Evolutionary conservation across 2,329 filamentous ascomycete genomes (phyloP).

Genomic region (Nigrograna mackinnonii): DNA sequence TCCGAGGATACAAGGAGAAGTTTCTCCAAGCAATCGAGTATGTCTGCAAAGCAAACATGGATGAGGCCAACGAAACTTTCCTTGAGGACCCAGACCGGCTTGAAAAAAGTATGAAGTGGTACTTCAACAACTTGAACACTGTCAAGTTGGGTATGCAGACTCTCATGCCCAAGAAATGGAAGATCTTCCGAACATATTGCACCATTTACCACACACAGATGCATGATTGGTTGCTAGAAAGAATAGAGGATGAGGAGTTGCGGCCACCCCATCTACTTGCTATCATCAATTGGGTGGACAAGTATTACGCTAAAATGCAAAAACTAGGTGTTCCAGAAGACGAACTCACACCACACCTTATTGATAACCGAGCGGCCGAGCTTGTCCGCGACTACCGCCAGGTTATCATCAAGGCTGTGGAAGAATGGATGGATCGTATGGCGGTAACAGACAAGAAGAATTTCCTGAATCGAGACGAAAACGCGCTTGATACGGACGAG

Average conservation of each 20-base stretch:
- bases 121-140: conserved; percentile 94
- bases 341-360: conserved; percentile 80
- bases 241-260: conserved; percentile 83
- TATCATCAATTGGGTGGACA: conserved; percentile 93
- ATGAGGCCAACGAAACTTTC: conserved; percentile 72
- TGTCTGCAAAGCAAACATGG: conserved; percentile 75
- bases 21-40: conserved; percentile 80
- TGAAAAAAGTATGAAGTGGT: conserved; percentile 92
- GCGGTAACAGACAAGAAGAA: conserved; percentile 79
- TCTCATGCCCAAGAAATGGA: conserved; percentile 96
- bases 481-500: conserved; percentile 83
- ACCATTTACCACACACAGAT: conserved; percentile 91
- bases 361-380: conserved; percentile 88
- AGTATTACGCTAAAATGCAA: conserved; percentile 94
- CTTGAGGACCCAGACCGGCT: conserved; percentile 79
- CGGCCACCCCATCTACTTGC: conserved; percentile 85
- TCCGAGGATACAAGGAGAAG: conserved; percentile 95
- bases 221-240: conserved; percentile 86
- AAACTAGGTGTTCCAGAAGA: conserved; percentile 80
- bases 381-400: conserved; percentile 91
- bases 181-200: conserved; percentile 86
- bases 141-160: conserved; percentile 91
- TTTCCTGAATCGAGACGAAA: conserved; percentile 76
- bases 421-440: conserved; percentile 97
- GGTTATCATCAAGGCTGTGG: conserved; percentile 92